Evolutionary conservation across 2,329 filamentous ascomycete species (phyloP).

Genomic region (Neoarthrinium moseri): DNA sequence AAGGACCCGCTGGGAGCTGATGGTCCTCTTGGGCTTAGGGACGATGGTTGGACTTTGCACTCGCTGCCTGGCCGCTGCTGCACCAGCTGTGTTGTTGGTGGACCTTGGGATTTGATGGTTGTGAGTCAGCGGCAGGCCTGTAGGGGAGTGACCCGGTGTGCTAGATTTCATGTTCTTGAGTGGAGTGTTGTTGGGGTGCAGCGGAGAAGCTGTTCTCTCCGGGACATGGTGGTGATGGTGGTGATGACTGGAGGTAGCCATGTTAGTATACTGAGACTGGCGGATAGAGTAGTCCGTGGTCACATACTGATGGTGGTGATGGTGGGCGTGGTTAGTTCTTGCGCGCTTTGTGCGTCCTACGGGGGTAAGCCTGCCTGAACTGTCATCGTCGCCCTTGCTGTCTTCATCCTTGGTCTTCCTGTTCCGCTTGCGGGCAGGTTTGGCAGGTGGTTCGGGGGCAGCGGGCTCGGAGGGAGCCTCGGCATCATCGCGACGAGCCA

Average conservation of each 20-base stretch:
- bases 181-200: slow-evolving; percentile 37
- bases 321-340: slow-evolving; percentile 59
- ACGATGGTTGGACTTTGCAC: slow-evolving; percentile 27
- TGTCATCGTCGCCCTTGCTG: slow-evolving; percentile 63
- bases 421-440: slow-evolving; percentile 51
- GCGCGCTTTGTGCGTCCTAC: slow-evolving; percentile 58
- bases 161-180: slow-evolving; percentile 51
- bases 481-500: slow-evolving; percentile 53
- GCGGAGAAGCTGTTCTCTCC: slow-evolving; percentile 44
- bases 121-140: slow-evolving; percentile 37
- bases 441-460: slow-evolving; percentile 38
- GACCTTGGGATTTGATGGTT: slow-evolving; percentile 48
- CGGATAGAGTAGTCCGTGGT: not conserved
- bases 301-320: slow-evolving; percentile 68
- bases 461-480: slow-evolving; percentile 44
- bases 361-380: slow-evolving; percentile 61
- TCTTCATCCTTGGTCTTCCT: slow-evolving; percentile 79
- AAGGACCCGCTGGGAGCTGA: slow-evolving; percentile 69
- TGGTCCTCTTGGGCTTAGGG: slow-evolving; percentile 62
- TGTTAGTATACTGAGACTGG: slow-evolving; percentile 21
- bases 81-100: not conserved
- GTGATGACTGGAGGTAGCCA: slow-evolving; percentile 28
- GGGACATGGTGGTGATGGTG: slow-evolving; percentile 60
- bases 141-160: slow-evolving; percentile 44
- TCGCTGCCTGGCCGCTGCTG: not conserved